Conservation (phyloP, 202 grass and related monocot species). For the Schoenoplectus tabernaemontani region DNA sequence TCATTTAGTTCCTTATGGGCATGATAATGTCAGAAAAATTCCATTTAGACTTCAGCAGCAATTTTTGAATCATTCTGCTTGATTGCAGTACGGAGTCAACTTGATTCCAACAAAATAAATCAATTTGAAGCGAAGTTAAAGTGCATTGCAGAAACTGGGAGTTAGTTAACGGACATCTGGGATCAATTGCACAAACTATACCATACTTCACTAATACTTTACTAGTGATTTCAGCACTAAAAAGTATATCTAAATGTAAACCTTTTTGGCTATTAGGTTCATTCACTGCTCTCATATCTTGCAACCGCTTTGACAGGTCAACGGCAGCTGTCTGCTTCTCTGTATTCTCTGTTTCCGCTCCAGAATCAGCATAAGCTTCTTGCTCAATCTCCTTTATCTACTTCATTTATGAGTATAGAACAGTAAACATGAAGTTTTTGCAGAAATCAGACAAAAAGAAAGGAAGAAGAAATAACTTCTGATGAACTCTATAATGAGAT, state of each 20-base stretch:
- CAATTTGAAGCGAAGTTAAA: background rate
- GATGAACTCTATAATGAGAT: background rate
- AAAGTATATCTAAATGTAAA: background rate
- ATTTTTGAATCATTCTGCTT: background rate
- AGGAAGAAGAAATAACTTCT: background rate
- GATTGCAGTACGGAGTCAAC: background rate
- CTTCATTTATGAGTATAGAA: constrained; percentile 1
- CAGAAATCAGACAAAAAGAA: background rate
- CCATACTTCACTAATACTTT: background rate
- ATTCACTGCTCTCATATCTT: constrained; percentile 61
- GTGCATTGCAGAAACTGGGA: background rate
- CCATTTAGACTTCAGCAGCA: background rate
- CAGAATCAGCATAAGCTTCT: constrained; percentile 57
- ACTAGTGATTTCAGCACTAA: background rate
- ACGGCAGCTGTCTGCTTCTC: constrained; percentile 74
- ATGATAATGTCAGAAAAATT: background rate
- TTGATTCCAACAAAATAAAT: background rate
- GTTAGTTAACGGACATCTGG: background rate
- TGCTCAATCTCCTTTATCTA: constrained; percentile 91
- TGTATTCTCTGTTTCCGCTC: constrained; percentile 38
- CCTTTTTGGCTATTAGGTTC: constrained; percentile 92
- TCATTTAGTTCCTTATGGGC: background rate
- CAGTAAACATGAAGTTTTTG: background rate
- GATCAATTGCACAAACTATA: background rate
- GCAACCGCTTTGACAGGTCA: constrained; percentile 72